Evolutionary conservation across 805 yeast genomes (phyloP), one percentile per base, ranked within the genome.

Genomic region (Pichia manshurica): DNA sequence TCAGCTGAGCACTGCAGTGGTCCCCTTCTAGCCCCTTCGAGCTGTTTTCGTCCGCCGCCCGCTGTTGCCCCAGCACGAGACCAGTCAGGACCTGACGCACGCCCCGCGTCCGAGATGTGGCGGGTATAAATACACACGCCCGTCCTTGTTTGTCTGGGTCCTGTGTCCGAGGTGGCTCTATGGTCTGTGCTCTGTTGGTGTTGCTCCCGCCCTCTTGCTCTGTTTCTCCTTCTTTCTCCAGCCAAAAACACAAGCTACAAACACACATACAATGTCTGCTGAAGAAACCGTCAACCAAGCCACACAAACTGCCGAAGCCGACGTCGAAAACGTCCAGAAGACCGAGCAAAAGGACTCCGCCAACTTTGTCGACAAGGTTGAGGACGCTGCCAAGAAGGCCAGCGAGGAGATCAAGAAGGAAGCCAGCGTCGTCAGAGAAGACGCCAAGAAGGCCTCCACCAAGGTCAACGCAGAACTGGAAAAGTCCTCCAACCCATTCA

Each of bases 301-400:
- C 7, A 25, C 20, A 8, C 28, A 41, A 41, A 20, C 51, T 25
- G 45, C 50, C 17, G 48, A 47, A 16, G 28, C 52, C 19, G 48
- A 43, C 20, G 46, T 47, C 17, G 53, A 34, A 17, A 16, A 44
- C 15, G 45, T 49, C 32, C 33, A 48, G 25, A 45, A 50, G 13
- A 46, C 50, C n/a, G 49, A 39, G 21, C 25, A 17, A 21, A 39
- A 38, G 16, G 42, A 52, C 19, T 46, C 50, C 20, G 46, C 48
- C 15, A 31, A 50, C 20, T 46, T 46, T 16, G 46, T 46, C 19
- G 55, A 37, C 19, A 16, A 44, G 7, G 44, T 48, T 23, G 36
- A 48, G 21, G 47, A 51, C 13, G 46, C 49, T 19, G 50, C 50
- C 19, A 46, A 57, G 20, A 56, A 59, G 48, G 45, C 23, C 21